Conservation (phyloP, 1,284 basidiomycete genomes). For the Irpex sp. region DNA sequence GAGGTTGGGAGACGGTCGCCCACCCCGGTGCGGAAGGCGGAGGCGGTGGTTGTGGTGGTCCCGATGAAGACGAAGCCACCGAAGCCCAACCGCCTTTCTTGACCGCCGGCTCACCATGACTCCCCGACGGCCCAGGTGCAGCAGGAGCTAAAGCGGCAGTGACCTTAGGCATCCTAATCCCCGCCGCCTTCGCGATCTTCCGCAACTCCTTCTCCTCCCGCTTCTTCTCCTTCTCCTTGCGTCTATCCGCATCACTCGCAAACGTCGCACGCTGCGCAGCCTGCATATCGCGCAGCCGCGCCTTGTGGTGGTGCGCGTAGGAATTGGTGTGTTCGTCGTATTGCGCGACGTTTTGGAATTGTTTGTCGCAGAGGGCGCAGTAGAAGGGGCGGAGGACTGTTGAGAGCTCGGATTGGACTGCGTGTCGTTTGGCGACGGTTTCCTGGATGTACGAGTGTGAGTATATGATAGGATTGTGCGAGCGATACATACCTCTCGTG, state of each 20-base stretch:
- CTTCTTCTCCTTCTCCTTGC: constrained; percentile 79
- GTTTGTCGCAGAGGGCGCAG: constrained; percentile 78
- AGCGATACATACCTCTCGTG: constrained; percentile 54
- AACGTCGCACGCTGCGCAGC: constrained; percentile 50
- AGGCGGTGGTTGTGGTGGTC: not conserved
- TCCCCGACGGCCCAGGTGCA: constrained; percentile 3
- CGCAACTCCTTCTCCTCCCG: constrained; percentile 78
- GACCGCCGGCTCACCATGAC: constrained; percentile 19
- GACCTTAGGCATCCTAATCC: constrained; percentile 65
- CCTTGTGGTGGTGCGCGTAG: constrained; percentile 80
- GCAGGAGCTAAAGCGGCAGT: constrained; percentile 14
- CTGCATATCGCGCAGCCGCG: constrained; percentile 75
- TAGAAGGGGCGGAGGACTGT: constrained; percentile 71
- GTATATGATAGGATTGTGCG: not conserved
- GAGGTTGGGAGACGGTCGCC: constrained; percentile 2
- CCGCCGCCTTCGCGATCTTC: constrained; percentile 75
- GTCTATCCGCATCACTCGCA: constrained; percentile 58
- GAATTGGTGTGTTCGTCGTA: constrained; percentile 85
- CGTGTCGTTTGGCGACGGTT: constrained; percentile 59
- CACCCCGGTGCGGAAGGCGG: not conserved
- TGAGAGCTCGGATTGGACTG: constrained; percentile 63
- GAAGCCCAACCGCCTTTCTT: constrained; percentile 60
- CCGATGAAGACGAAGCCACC: constrained; percentile 12
- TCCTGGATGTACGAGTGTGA: constrained; percentile 53
- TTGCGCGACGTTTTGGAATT: constrained; percentile 77